A percentile compares a stretch with the other conserved stretches of the same genome.
Evolutionary conservation across 352 stramenopile genomes (phyloP).

Genomic region (Pythium folliculosum): DNA sequence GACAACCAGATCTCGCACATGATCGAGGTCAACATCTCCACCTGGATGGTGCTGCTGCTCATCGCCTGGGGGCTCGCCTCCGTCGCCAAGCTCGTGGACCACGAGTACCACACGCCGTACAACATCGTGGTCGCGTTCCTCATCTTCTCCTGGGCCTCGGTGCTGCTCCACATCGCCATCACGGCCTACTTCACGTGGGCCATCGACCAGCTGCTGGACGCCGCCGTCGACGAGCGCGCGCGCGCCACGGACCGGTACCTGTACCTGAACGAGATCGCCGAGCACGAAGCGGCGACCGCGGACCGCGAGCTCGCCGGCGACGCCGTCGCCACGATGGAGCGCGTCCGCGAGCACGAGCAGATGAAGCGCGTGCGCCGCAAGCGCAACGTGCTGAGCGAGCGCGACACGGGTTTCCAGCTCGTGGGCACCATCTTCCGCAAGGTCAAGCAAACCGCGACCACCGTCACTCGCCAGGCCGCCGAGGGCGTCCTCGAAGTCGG

Average conservation of each 20-base stretch:
- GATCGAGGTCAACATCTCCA: conserved; percentile 74
- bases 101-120: conserved; percentile 6
- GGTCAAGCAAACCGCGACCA: not conserved
- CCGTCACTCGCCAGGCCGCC: no score
- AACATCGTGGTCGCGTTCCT: conserved; percentile 24
- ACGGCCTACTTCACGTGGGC: conserved; percentile 30
- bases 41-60: conserved; percentile 38
- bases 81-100: conserved; percentile 8
- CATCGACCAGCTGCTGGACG: conserved; percentile 21
- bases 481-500: no score
- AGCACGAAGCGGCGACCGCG: conserved; percentile 5
- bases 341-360: conserved; percentile 25
- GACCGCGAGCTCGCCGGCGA: conserved; percentile 23
- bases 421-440: conserved; percentile 21
- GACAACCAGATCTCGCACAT: conserved; percentile 81
- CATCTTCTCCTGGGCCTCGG: conserved; percentile 24
- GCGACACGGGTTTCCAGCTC: conserved; percentile 34
- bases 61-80: conserved; percentile 18
- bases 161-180: conserved; percentile 26
- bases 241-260: conserved; percentile 8
- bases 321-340: conserved; percentile 28
- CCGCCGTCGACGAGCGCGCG: conserved; percentile 10
- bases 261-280: conserved; percentile 30
- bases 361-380: conserved; percentile 12
- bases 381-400: conserved; percentile 14